Percentiles rank a stretch among this genome's conserved stretches.
phyloP scores from a whole-genome alignment of 2,329 filamentous ascomycete species.

The Rugonectria rugulosa region DNA sequence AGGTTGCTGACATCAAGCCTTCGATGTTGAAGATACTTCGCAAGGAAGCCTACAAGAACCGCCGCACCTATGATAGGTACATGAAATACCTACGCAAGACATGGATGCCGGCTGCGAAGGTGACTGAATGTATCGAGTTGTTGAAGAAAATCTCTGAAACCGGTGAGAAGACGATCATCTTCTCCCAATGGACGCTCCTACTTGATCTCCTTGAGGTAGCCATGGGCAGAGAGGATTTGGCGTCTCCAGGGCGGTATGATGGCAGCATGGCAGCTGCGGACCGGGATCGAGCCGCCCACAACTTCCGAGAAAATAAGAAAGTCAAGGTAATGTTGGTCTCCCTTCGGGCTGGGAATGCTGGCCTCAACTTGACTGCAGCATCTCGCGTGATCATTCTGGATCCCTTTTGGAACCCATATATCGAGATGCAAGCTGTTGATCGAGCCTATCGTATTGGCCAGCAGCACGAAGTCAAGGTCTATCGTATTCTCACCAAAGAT shows the following conservation, averaged over 20 bases:
- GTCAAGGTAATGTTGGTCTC: constrained; percentile 83
- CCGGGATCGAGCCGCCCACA: constrained; percentile 73
- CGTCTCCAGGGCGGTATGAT: constrained; percentile 76
- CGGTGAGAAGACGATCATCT: constrained; percentile 75
- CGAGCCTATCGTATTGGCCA: constrained; percentile 91
- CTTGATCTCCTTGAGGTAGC: constrained; percentile 78
- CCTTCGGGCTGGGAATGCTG: constrained; percentile 81
- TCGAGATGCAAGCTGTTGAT: constrained; percentile 92
- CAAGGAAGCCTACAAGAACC: constrained; percentile 69
- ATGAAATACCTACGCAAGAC: constrained; percentile 71
- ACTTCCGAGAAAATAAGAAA: constrained; percentile 69
- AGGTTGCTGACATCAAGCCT: constrained; percentile 53
- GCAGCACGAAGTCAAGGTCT: constrained; percentile 74
- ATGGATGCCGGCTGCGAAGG: constrained; percentile 83
- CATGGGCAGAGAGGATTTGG: constrained; percentile 66
- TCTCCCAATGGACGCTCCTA: constrained; percentile 81
- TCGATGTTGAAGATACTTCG: constrained; percentile 71
- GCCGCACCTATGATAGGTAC: constrained; percentile 72
- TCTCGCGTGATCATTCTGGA: constrained; percentile 90
- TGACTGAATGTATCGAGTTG: constrained; percentile 78
- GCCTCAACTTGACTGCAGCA: constrained; percentile 84
- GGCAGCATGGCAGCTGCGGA: constrained; percentile 76
- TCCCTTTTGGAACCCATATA: constrained; percentile 93
- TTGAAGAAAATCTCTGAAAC: constrained; percentile 70
- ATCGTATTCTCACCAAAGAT: constrained; percentile 76